Percentiles rank a stretch among this genome's conserved stretches.
Evolutionary conservation across 192 early-diverging fungal genomes (phyloP).

Genomic region (Coemansia sp.): DNA sequence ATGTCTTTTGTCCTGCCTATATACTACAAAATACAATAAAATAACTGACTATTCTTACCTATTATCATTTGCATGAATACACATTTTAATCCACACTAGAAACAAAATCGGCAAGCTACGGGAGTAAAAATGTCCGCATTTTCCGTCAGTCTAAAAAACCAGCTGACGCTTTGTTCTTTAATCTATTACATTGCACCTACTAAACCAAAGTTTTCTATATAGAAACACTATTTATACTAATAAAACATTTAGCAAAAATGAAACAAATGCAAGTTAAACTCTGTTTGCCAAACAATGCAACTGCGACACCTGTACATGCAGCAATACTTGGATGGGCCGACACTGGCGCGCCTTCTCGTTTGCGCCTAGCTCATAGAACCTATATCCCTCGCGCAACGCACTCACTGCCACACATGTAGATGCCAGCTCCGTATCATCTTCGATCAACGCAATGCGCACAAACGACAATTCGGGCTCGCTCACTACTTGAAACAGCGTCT

Average conservation of each 20-base stretch:
- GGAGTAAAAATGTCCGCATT: no score
- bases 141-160: background rate
- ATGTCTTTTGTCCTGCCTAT: no score
- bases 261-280: constrained; percentile 1
- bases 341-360: constrained; percentile 22
- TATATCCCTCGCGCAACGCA: constrained; percentile 44
- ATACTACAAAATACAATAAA: no score
- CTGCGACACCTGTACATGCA: constrained; percentile 45
- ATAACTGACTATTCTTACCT: no score
- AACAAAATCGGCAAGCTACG: no score
- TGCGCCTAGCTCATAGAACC: constrained; percentile 44
- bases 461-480: constrained; percentile 46
- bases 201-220: no score
- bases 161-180: background rate
- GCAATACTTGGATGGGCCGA: constrained; percentile 29
- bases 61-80: no score
- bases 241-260: background rate
- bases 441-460: constrained; percentile 32
- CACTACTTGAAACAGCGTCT: constrained; percentile 25
- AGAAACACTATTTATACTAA: background rate
- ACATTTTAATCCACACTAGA: no score
- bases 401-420: constrained; percentile 32
- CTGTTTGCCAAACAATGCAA: constrained; percentile 34
- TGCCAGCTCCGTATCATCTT: constrained; percentile 44
- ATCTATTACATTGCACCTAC: no score